A percentile compares a stretch with the other conserved stretches of the same genome.
phyloP scores from a whole-genome alignment of 176 grass and related monocot genomes.

The Bonia amplexicaulis region DNA sequence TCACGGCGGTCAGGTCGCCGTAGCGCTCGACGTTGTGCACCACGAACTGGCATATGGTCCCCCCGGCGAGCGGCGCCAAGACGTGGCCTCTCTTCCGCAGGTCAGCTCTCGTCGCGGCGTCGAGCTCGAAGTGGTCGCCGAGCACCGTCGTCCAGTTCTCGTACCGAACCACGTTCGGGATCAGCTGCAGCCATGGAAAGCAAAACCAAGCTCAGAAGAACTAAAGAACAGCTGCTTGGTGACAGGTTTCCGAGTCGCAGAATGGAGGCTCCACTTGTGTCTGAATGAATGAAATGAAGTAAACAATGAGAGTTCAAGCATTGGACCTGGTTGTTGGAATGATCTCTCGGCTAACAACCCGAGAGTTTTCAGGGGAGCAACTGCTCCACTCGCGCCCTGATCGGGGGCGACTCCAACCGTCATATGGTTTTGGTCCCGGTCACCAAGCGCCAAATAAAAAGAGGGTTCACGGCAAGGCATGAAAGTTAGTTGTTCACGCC shows the following conservation, averaged over 20 bases:
- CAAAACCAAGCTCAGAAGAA: not conserved
- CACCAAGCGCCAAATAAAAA: no score
- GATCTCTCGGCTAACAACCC: no score
- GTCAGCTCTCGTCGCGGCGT: slow-evolving; percentile 57
- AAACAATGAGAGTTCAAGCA: not conserved
- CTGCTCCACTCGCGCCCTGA: no score
- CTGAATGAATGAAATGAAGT: not conserved
- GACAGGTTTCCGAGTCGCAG: not conserved
- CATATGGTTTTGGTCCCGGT: no score
- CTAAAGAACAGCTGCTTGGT: not conserved
- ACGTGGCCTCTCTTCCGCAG: slow-evolving; percentile 64
- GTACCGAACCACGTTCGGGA: slow-evolving; percentile 82
- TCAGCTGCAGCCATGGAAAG: slow-evolving; percentile 46
- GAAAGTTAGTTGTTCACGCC: no score
- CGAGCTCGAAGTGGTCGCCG: slow-evolving; percentile 69
- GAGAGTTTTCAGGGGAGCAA: no score
- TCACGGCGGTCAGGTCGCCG: slow-evolving; percentile 64
- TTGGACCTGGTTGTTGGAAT: no score
- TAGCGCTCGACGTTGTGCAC: slow-evolving; percentile 49
- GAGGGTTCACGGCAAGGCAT: no score
- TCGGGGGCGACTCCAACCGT: no score
- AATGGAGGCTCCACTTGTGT: not conserved
- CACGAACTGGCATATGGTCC: slow-evolving; percentile 82
- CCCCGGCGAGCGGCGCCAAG: slow-evolving; percentile 59
- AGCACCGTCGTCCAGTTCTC: slow-evolving; percentile 97